These are phyloP conservation scores for Pogostemon cablin DNA, from an alignment of 257 asterid genomes.

Conservation along the genomic window DNA sequence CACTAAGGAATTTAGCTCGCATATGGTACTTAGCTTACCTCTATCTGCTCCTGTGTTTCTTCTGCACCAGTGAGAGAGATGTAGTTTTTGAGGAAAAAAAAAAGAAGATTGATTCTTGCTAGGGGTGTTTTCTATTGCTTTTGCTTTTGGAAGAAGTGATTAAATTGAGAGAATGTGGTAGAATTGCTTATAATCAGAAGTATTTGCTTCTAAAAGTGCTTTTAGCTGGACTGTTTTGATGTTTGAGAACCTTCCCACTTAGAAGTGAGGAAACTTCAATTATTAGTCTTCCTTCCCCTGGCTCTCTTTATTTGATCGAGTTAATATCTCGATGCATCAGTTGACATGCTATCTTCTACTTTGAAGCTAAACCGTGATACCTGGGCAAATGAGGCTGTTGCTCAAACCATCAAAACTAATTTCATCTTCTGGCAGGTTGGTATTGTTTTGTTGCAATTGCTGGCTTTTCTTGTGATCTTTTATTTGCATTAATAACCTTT, in stretches of 20 bases:
- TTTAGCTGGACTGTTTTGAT: not conserved
- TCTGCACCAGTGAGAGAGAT: not conserved
- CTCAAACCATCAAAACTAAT: constrained; percentile 91
- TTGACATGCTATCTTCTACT: constrained; percentile 37
- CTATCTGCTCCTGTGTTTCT: not conserved
- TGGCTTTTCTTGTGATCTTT: not conserved
- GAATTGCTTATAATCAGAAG: not conserved
- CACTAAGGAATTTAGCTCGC: constrained; percentile 86
- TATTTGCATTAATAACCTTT: constrained; percentile 21
- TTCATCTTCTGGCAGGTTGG: constrained; percentile 99
- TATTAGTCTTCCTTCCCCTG: not conserved
- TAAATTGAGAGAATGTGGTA: not conserved
- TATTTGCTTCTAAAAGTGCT: not conserved
- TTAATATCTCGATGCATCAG: constrained; percentile 24
- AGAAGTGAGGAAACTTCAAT: not conserved
- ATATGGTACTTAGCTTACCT: constrained; percentile 61
- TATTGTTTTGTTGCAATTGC: constrained; percentile 17
- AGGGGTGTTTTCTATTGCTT: not conserved
- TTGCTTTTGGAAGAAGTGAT: not conserved
- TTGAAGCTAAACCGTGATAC: constrained; percentile 95
- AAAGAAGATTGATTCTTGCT: not conserved
- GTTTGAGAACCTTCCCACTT: not conserved
- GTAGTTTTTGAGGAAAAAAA: not conserved
- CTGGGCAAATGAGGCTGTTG: constrained; percentile 98
- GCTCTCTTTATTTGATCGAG: constrained; percentile 9